Percentiles rank a stretch among this genome's conserved stretches.
These are phyloP conservation scores for Suillus cothurnatus DNA, from an alignment of 768 basidiomycete genomes.

Conservation along the genomic window DNA sequence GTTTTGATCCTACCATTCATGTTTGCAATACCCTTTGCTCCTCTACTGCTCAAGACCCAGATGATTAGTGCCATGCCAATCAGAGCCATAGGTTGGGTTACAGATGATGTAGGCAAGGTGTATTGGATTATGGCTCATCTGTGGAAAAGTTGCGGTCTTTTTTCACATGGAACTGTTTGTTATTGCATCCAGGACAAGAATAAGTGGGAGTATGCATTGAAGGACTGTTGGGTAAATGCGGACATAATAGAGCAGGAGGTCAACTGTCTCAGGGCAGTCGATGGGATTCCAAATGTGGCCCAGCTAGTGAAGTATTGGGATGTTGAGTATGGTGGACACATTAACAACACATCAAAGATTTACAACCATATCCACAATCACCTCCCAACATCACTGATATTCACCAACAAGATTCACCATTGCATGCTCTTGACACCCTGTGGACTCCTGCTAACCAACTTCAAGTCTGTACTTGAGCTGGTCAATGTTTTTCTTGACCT, in stretches of 20 bases:
- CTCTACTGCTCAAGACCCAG: too few species aligned
- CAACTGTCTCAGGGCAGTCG: not conserved
- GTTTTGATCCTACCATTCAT: not conserved
- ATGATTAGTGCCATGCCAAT: too few species aligned
- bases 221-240: not conserved
- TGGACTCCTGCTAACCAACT: not conserved
- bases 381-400: not conserved
- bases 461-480: not conserved
- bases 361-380: not conserved
- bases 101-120: not conserved
- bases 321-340: rapidly evolving
- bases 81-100: not conserved
- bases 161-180: not conserved
- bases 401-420: not conserved
- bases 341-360: not conserved
- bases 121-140: not conserved
- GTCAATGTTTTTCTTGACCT: not conserved
- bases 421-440: not conserved
- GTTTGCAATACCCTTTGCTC: not conserved
- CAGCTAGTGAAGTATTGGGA: not conserved
- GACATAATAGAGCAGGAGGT: not conserved
- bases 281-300: not conserved
- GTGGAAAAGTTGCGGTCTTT: not conserved
- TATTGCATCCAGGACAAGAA: not conserved
- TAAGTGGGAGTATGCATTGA: not conserved